phyloP scores from a whole-genome alignment of 176 grass and related monocot genomes.

The Luzula sylvatica region DNA sequence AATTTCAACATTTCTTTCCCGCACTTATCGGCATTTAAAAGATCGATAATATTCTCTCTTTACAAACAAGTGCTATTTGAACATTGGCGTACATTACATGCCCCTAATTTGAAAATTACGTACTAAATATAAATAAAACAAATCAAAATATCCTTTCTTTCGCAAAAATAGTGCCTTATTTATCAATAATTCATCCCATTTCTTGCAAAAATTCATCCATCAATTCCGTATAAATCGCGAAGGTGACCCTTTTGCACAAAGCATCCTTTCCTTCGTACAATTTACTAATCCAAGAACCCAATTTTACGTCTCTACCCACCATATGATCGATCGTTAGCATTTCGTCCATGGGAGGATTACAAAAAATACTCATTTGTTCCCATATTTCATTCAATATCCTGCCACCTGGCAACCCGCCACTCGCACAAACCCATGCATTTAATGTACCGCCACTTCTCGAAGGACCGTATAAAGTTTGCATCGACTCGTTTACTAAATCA shows the following conservation, averaged over 20 bases:
- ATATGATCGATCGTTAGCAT: constrained; percentile 34
- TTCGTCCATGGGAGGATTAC: constrained; percentile 34
- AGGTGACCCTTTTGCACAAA: constrained; percentile 36
- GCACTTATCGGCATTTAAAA: no score
- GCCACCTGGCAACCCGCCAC: constrained; percentile 5
- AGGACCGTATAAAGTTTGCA: constrained; percentile 24
- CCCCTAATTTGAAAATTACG: no score
- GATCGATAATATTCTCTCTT: no score
- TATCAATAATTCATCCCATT: constrained; percentile 5
- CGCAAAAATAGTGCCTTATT: background rate
- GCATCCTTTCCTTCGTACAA: constrained; percentile 36
- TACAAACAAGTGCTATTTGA: no score
- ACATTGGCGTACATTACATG: no score
- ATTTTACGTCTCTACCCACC: constrained; percentile 30
- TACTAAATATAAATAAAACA: no score
- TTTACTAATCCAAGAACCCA: constrained; percentile 15
- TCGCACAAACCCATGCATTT: constrained; percentile 28
- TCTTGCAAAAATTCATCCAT: constrained; percentile 26
- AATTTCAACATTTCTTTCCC: no score
- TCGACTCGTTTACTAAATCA: constrained; percentile 57
- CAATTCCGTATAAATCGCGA: constrained; percentile 34
- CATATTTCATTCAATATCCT: constrained; percentile 42
- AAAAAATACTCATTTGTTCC: constrained; percentile 25
- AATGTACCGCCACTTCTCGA: constrained; percentile 16
- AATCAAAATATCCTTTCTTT: no score